Conservation (phyloP, 352 stramenopile species). For the Phytopythium helicoides region DNA sequence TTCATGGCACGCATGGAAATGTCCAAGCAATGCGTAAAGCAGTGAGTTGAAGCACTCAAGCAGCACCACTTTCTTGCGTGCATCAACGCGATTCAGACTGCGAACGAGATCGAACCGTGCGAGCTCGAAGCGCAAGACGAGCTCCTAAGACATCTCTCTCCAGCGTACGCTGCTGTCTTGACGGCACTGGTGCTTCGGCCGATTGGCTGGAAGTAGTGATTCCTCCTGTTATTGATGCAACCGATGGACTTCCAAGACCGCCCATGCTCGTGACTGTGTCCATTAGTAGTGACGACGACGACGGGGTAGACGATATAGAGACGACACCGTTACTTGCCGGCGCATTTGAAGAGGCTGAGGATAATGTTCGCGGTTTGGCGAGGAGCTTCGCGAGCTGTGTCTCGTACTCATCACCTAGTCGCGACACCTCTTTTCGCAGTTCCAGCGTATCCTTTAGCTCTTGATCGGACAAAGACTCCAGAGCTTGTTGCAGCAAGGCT, state of each 20-base stretch:
- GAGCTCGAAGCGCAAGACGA: slow-evolving; percentile 71
- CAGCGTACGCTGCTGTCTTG: slow-evolving; percentile 35
- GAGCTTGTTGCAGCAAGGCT: slow-evolving; percentile 60
- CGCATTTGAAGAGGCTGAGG: background rate
- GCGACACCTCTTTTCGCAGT: slow-evolving; percentile 59
- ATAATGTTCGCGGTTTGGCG: slow-evolving; percentile 37
- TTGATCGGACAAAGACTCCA: slow-evolving; percentile 66
- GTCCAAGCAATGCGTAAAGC: slow-evolving; percentile 72
- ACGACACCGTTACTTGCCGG: background rate
- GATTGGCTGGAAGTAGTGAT: background rate
- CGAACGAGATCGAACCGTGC: slow-evolving; percentile 84
- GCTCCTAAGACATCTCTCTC: slow-evolving; percentile 67
- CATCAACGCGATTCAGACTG: slow-evolving; percentile 80
- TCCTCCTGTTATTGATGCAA: background rate
- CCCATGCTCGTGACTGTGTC: slow-evolving; percentile 4
- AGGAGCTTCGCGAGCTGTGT: slow-evolving; percentile 75
- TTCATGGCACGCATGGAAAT: slow-evolving; percentile 82
- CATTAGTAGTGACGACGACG: background rate
- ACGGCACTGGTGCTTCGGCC: background rate
- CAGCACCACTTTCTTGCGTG: slow-evolving; percentile 83
- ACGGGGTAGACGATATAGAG: background rate
- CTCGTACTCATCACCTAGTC: slow-evolving; percentile 81
- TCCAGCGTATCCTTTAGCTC: slow-evolving; percentile 73
- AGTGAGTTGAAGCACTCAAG: slow-evolving; percentile 86
- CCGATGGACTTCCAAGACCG: slow-evolving; percentile 11